Conservation (phyloP, 495 filamentous ascomycete genomes). For the Saxophila tyrrhenica region DNA sequence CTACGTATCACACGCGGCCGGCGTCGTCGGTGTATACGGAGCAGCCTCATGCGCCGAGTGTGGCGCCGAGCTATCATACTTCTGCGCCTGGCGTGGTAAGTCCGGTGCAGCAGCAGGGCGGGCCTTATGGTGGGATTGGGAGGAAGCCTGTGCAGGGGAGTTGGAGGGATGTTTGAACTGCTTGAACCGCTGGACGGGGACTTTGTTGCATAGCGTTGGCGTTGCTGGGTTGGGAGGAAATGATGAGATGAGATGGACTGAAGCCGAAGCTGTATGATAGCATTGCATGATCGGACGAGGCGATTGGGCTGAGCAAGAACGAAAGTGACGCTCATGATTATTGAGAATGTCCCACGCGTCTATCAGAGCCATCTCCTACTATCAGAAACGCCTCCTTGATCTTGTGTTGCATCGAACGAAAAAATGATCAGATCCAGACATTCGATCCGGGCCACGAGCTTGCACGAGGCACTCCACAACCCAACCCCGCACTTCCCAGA, state of each 20-base stretch:
- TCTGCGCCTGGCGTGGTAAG: constrained; percentile 7
- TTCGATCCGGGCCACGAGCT: too few species aligned
- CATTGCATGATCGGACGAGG: too few species aligned
- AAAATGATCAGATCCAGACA: too few species aligned
- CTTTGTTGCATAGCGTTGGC: constrained; percentile 7
- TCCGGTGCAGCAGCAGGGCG: constrained; percentile 9
- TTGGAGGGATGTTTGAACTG: constrained; percentile 25
- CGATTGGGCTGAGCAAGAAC: too few species aligned
- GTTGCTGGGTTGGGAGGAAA: background rate
- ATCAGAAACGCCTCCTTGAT: too few species aligned
- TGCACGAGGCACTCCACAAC: too few species aligned
- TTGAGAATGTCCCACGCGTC: too few species aligned
- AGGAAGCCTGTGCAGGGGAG: constrained; percentile 25
- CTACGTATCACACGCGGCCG: constrained; percentile 12
- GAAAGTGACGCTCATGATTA: too few species aligned
- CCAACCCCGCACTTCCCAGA: too few species aligned
- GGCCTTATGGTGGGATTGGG: constrained; percentile 1
- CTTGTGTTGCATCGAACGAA: too few species aligned
- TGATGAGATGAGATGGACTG: background rate
- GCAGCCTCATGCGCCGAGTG: constrained; percentile 7
- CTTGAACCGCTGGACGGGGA: background rate
- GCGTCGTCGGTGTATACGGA: constrained; percentile 4
- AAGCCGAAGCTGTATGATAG: too few species aligned
- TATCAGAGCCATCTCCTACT: too few species aligned
- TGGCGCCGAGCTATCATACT: constrained; percentile 9